phyloP scores from a whole-genome alignment of 2,329 filamentous ascomycete genomes.

The Diaporthe caulivora region DNA sequence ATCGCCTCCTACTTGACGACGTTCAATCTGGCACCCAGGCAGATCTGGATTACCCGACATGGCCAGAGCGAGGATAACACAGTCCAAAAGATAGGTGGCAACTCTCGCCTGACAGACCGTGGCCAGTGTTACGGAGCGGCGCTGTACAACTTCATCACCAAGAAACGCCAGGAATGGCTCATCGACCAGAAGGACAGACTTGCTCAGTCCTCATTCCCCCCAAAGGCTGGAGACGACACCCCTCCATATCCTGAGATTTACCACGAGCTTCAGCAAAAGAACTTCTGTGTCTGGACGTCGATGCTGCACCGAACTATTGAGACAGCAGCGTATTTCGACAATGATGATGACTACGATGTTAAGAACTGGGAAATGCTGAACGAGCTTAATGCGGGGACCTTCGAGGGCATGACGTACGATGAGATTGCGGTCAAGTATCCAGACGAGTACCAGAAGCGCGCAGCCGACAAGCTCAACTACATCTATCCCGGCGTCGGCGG shows the following conservation, averaged over 20 bases:
- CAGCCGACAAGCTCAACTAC: conserved; percentile 91
- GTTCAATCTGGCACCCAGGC: conserved; percentile 93
- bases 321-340: conserved; percentile 76
- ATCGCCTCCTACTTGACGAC: conserved; percentile 96
- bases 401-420: conserved; percentile 95
- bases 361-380: conserved; percentile 93
- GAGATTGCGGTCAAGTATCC: conserved; percentile 85
- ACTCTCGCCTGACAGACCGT: conserved; percentile 85
- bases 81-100: conserved; percentile 88
- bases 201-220: conserved; percentile 85
- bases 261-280: conserved; percentile 79
- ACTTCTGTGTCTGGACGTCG: conserved; percentile 98
- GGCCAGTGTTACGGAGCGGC: conserved; percentile 84
- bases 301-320: conserved; percentile 92
- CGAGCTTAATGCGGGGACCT: conserved; percentile 91
- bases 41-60: conserved; percentile 98
- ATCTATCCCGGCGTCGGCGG: conserved; percentile 96
- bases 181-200: conserved; percentile 84
- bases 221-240: conserved; percentile 89
- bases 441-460: conserved; percentile 84
- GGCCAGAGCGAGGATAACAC: conserved; percentile 92
- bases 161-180: conserved; percentile 85
- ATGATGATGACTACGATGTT: conserved; percentile 75
- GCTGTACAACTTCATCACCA: conserved; percentile 85
- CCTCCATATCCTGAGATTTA: conserved; percentile 92